Evolutionary conservation across 192 early-diverging fungal species (phyloP), one percentile per base, ranked within the genome.

Genomic region (Kappamyces sp.): DNA sequence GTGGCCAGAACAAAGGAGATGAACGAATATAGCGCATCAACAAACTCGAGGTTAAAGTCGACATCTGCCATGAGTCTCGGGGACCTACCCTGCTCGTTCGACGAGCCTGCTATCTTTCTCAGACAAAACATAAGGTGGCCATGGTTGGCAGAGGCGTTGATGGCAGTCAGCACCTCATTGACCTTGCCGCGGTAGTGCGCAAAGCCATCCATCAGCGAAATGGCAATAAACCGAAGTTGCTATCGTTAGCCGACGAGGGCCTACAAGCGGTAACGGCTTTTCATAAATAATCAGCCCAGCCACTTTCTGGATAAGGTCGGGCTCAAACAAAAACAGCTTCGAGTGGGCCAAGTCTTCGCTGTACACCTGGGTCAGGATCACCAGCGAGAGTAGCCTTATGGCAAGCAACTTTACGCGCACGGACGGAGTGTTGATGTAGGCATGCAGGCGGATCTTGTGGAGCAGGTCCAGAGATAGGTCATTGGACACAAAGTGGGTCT

Each of bases 81-180:
- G 23, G 23, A 23, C 23, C 23, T 23, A 23, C 23, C 23, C 23
- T 23, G 23, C 23, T 23, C 23, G 23, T 23, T 23, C 23, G 23
- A 23, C 23, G 23, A 23, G 23, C 23, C 23, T 15, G 37, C 32
- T 41, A 60, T 74, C 53, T 3, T 70, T 67, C 23, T 80, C 39
- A 97, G 62, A 3, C 88, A 76, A 55, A 83, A 87, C 72, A 97
- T 86, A 9, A 97, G 73, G 34, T 87, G 81, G 31, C 96, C 96
- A 60, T 97, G 92, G 61, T 92, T 95, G 2, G 91, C 92, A 1
- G 91, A 89, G 1, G 91, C 90, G 55, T 93, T 95, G 50, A 96
- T 68, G 1, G 92, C 90, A 9, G 87, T 81, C 42, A 94, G 74
- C 1, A 94, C 88, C 47, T 92, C 92, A 31, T 74, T 74, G 1